Base-by-base conservation (phyloP, 768 basidiomycete genomes). In the Lenzites betulinus region DNA sequence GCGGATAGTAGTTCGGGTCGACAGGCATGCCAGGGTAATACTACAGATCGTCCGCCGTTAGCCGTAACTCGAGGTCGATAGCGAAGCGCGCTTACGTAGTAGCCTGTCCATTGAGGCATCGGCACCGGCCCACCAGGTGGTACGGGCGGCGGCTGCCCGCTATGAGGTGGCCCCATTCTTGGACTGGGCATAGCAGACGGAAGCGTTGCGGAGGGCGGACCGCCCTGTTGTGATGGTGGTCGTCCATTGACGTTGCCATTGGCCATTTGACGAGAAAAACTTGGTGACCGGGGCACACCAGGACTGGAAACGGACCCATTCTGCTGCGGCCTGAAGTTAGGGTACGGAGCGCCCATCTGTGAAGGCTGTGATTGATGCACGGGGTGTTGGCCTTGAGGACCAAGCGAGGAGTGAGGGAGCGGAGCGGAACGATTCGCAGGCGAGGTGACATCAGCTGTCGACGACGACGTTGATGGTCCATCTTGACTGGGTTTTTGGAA, bases 141-240 rank as follows among this genome's bases (percentile, higher is more conserved):
- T 74, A 87, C 78, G 22, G 76, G 80, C 15, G 81, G 69, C 25
- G 82, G 79, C 60, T 82, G 85, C 16, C 76, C 78, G 60, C 78
- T 78, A 62, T 83, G 83, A 33, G 84, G 81, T 28, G 85, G 80
- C 25, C 78, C 82, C 70, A 90, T 75, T 63, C 89, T 82, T 33
- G 90, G 90, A 71, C 88, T 90, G 38, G 84, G 75, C 73, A 88
- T 69, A n/a, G 77, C 82, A 5, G 83, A 68, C 41, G 85, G 77
- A 58, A 81, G 77, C 18, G 75, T 59, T 22, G 66, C 71, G 2
- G 62, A 55, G 1, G 62, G 62, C 9, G 62, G 62, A 2, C 61
- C 61, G 16, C 51, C 53, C 6, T 50, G 42, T 16, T 57, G 42
- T 9, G 56, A 36, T 22, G 69, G 66, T 58, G 70, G 71, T 42